Evolutionary conservation across 176 grass and related monocot species (phyloP).

Genomic region (Bonia amplexicaulis): DNA sequence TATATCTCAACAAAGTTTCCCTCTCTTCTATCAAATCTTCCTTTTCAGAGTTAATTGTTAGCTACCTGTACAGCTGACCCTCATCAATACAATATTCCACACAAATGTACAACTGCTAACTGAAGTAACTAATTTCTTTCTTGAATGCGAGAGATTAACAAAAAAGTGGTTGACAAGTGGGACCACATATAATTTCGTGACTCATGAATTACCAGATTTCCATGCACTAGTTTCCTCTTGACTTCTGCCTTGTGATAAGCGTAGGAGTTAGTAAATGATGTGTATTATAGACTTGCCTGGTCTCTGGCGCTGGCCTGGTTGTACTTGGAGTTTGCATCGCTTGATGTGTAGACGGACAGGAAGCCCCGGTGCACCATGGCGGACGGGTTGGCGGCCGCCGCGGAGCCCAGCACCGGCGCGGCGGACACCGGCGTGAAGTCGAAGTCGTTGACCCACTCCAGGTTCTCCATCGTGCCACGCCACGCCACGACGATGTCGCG

Average conservation of each 20-base stretch:
- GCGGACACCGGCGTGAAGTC: slow-evolving; percentile 60
- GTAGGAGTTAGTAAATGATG: background rate
- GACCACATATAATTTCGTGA: too few relatives aligned
- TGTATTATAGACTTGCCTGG: slow-evolving; percentile 34
- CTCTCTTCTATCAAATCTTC: background rate
- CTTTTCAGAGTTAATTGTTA: background rate
- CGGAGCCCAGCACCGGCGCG: slow-evolving; percentile 29
- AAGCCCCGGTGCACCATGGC: slow-evolving; percentile 61
- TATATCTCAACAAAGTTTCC: background rate
- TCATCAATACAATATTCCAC: background rate
- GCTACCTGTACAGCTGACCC: background rate
- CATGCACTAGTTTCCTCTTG: background rate
- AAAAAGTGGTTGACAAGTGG: background rate
- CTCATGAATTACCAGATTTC: too few relatives aligned
- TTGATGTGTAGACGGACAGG: slow-evolving; percentile 75
- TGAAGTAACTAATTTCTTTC: background rate
- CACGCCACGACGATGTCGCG: slow-evolving; percentile 82
- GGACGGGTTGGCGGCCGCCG: background rate
- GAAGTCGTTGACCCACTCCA: slow-evolving; percentile 76
- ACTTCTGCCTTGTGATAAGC: background rate
- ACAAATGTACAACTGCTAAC: background rate
- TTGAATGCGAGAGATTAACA: background rate
- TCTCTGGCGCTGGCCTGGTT: slow-evolving; percentile 63
- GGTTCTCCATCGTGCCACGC: slow-evolving; percentile 57
- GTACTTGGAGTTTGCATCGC: slow-evolving; percentile 40